Evolutionary conservation across 2,329 filamentous ascomycete species (phyloP), one percentile per base, ranked within the genome.

Genomic region (Colletotrichum viniferum): DNA sequence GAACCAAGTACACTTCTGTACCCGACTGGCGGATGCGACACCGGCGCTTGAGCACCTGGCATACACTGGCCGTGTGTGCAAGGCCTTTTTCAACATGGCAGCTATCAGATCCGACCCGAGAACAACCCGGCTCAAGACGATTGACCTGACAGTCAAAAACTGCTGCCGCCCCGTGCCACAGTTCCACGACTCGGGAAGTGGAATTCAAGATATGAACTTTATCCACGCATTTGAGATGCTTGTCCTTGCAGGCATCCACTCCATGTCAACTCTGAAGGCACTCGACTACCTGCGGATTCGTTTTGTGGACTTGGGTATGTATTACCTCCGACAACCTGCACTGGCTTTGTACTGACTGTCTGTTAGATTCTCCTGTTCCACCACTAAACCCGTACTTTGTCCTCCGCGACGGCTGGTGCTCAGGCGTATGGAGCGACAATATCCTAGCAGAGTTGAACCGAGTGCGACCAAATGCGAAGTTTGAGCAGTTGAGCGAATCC

Each of bases 91-190:
- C 79, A 89, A 92, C 61, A 82, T 88, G 38, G 88, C 91, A 7
- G 86, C 88, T n/a, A 84, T 85, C 60, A 84, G 86, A 34, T 87
- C 88, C 36, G 87, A 90, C 76, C 83, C 88, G 55, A 83, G 88
- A 58, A 84, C 86, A 18, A 87, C 88, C 9, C 85, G 85, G 18
- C 88, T 95, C 60, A 91, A 91, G 82, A 92, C 91, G 3, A 87
- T 95, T 26, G 93, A 95, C 79, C 83, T 95, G 60, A 92, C 93
- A 0, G 92, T 95, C 71, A 94, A 94, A 84, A 94, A 94, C 76
- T 94, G 93, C 81, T 96, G 94, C 79, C 90, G 93, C 5, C 85
- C 88, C 58, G 82, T 87, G 74, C 82, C 84, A 62, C 85, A 85
- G 77, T 92, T 87, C 86, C 89, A 92, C 77, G 92, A 94, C 78